Conservation (phyloP, 169 alveolate genomes). For the Plasmodium adleri region DNA sequence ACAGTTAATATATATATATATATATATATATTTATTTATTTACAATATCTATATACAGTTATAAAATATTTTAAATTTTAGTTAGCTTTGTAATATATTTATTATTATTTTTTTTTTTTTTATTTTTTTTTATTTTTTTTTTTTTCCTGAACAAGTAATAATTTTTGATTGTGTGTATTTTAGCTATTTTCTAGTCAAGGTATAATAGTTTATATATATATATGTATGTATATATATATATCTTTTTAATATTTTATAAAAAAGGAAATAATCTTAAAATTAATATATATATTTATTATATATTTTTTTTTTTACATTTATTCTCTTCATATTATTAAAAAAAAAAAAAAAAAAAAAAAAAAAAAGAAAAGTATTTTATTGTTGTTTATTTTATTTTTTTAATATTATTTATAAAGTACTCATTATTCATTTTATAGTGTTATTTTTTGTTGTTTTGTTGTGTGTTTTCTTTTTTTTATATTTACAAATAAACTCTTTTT, state of each 20-base stretch:
- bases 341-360: conserved; percentile 21
- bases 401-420: conserved; percentile 1
- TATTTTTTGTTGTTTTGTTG: conserved; percentile 36
- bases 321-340: conserved; percentile 12
- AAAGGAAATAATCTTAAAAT: conserved; percentile 53
- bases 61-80: conserved; percentile 14
- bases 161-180: conserved; percentile 51
- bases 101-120: conserved; percentile 15
- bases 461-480: background rate
- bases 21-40: conserved; percentile 1
- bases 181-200: conserved; percentile 42
- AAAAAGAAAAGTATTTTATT: too few species aligned
- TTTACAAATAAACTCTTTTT: background rate
- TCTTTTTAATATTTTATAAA: conserved; percentile 29
- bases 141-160: conserved; percentile 47
- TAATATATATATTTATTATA: conserved; percentile 13
- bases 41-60: background rate
- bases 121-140: conserved; percentile 48
- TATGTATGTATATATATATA: conserved; percentile 23
- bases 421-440: conserved; percentile 21
- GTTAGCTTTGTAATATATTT: conserved; percentile 23
- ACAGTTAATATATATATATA: background rate
- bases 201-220: conserved; percentile 1
- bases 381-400: background rate
- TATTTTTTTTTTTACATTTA: conserved; percentile 21